phyloP scores from a whole-genome alignment of 768 basidiomycete species.

The Rhodotorula graminis region DNA sequence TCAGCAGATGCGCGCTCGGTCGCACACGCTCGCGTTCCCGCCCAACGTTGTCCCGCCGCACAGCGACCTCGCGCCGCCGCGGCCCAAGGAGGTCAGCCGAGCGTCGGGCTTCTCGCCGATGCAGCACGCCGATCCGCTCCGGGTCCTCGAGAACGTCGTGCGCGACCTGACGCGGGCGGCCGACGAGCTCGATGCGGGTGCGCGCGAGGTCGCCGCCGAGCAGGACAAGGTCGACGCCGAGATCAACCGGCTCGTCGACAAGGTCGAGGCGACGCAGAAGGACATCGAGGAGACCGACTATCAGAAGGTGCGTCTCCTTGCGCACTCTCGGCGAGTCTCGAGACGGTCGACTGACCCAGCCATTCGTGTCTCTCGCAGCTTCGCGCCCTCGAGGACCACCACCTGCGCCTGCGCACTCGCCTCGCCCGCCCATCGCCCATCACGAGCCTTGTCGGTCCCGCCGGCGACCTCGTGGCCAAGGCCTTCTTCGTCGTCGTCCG shows the following conservation, averaged over 20 bases:
- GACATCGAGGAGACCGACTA: neutral
- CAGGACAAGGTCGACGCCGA: slow-evolving; percentile 10
- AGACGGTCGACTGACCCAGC: too few relatives aligned
- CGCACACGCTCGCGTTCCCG: neutral
- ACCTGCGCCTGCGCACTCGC: too few relatives aligned
- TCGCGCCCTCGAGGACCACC: too few relatives aligned
- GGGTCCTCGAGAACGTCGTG: neutral
- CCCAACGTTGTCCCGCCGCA: neutral
- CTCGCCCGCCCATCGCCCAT: too few relatives aligned
- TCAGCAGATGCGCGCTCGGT: neutral
- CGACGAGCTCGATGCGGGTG: neutral
- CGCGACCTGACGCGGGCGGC: neutral
- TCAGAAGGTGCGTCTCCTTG: neutral
- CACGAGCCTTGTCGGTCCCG: too few relatives aligned
- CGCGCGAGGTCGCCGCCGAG: neutral
- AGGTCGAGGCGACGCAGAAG: slow-evolving; percentile 5
- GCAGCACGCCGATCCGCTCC: slow-evolving; percentile 1
- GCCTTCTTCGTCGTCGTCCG: too few relatives aligned
- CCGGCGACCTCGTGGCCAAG: too few relatives aligned
- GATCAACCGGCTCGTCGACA: neutral
- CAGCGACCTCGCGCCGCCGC: neutral
- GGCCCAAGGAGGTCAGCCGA: neutral
- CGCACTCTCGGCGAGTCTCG: neutral
- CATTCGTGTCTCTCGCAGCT: too few relatives aligned
- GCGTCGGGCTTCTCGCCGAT: neutral